These are phyloP conservation scores for Nasturtium officinale DNA, from an alignment of 345 rosid genomes.

Conservation along the genomic window DNA sequence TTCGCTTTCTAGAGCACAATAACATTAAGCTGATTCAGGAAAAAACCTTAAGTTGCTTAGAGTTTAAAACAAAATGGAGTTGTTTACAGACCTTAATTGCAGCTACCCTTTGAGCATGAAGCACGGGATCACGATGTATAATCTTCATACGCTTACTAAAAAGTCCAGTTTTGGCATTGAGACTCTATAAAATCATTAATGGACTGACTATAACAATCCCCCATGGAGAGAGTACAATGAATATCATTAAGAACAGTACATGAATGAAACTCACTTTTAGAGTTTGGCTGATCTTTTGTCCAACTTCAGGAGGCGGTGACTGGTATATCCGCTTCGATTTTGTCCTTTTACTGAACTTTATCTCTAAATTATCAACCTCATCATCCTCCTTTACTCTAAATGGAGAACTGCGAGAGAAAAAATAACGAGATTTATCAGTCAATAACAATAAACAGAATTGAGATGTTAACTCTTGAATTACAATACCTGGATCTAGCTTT, in stretches of 20 bases:
- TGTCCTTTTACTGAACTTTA: slow-evolving; percentile 57
- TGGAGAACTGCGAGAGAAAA: slow-evolving; percentile 55
- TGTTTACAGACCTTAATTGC: slow-evolving; percentile 72
- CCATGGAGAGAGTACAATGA: neutral
- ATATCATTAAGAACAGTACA: slow-evolving; percentile 23
- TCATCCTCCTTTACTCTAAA: slow-evolving; percentile 78
- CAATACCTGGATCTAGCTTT: slow-evolving; percentile 80
- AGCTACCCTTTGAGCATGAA: slow-evolving; percentile 88
- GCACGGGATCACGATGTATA: slow-evolving; percentile 78
- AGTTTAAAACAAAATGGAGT: neutral
- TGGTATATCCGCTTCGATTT: slow-evolving; percentile 74
- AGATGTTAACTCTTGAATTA: slow-evolving; percentile 11
- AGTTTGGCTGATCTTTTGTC: slow-evolving; percentile 76
- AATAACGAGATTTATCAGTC: neutral
- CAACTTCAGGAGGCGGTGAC: slow-evolving; percentile 79
- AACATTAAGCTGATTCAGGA: slow-evolving; percentile 6
- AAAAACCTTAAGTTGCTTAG: neutral
- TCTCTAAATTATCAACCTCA: slow-evolving; percentile 77
- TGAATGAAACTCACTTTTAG: slow-evolving; percentile 62
- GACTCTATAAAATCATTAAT: slow-evolving; percentile 67
- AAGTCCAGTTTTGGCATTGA: slow-evolving; percentile 92
- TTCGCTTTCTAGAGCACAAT: slow-evolving; percentile 68
- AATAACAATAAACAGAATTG: neutral
- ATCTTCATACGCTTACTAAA: slow-evolving; percentile 91
- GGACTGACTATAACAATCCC: neutral